phyloP scores from a whole-genome alignment of 768 basidiomycete genomes.

The Serendipita sp. region DNA sequence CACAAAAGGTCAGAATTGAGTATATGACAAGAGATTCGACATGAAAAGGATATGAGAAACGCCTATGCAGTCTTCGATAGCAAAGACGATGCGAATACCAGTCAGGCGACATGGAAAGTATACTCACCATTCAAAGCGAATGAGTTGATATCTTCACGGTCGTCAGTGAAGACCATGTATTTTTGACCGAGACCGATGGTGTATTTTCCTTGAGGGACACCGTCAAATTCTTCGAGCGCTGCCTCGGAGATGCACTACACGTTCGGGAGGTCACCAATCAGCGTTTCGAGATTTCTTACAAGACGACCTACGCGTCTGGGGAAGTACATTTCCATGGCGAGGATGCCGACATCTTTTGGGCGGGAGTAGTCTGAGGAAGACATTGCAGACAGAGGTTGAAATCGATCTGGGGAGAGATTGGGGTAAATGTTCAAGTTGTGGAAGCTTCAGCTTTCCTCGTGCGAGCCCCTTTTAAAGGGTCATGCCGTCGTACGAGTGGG shows the following conservation, averaged over 20 bases:
- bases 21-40: background rate
- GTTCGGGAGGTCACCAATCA: background rate
- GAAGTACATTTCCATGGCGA: constrained; percentile 89
- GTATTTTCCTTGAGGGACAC: constrained; percentile 91
- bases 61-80: too few species aligned
- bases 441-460: background rate
- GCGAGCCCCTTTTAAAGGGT: background rate
- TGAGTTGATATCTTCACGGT: constrained; percentile 98
- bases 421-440: background rate
- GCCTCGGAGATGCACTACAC: constrained; percentile 84
- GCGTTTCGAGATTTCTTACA: background rate
- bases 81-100: too few species aligned
- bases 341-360: constrained; percentile 87
- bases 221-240: constrained; percentile 86
- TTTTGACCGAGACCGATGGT: constrained; percentile 97
- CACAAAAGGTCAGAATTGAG: background rate
- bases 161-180: constrained; percentile 97
- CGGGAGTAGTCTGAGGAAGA: constrained; percentile 21
- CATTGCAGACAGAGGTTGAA: background rate
- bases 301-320: constrained; percentile 56
- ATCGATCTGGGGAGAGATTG: background rate
- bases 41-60: too few species aligned
- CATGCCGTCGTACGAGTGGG: background rate
- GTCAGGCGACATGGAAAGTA: too few species aligned
- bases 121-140: constrained; percentile 79